Evolutionary conservation across 1,284 basidiomycete genomes (phyloP), one percentile per base, ranked within the genome.

Genomic region (Heliocybe sulcata): DNA sequence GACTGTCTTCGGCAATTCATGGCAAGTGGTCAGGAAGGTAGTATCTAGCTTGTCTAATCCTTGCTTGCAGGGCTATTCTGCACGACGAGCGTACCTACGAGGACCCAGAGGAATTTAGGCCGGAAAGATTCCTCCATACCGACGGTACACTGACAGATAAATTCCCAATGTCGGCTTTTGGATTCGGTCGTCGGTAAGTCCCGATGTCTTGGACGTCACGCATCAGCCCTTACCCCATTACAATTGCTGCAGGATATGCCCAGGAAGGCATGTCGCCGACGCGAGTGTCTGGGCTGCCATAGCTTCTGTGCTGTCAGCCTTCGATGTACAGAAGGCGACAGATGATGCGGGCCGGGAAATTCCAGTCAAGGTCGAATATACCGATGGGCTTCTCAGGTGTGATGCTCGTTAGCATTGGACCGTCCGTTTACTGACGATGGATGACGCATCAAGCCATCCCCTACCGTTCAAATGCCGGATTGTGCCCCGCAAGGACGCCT

Each of bases 241-340:
- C 10, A 19, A 9, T 8, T 25, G 10, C 45, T 47, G 20, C 47
- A 49, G 47, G n/a, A 49, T 51, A 6, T 58, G 51, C 45, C 23
- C 52, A 33, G 65, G 67, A 9, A 58, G 61, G 2, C 57, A 67
- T 53, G 59, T 72, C 35, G 70, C 69, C n/a, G 69, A 71, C 45
- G 61, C 64, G 16, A 65, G 65, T 0, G 56, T 70, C 9, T 72
- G 64, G 56, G 57, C 68, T 45, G 55, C 63, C 0, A 63, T 64
- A 51, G 67, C 65, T 12, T 65, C 64, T 59, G 59, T 61, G 3
- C 62, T 72, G 8, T 64, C 70, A 2, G 64, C 61, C 1, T 70
- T 69, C 57, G 58, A 67, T 42, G 63, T 72, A 25, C 49, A 56
- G 29, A 68, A 68, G 51, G 58, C 59, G 11, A 59, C 64, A 3